Base-by-base conservation (phyloP, 148 eudicot genomes). In the Vaccinium myrtillus region DNA sequence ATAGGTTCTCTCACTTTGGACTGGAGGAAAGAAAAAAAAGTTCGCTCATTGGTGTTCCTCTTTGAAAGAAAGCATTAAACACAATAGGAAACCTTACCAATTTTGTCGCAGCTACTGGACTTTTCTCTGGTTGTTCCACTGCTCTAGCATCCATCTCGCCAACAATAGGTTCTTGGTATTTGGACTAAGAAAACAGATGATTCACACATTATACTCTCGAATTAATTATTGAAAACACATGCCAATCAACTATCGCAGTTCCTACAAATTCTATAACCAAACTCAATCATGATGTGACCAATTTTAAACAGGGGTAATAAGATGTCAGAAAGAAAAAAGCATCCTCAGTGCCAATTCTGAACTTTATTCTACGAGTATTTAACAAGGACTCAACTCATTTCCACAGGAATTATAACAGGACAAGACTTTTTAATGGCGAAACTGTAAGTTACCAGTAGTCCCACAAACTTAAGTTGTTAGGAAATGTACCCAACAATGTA, bases 61-160 rank as follows among this genome's bases (percentile, higher is more conserved):
- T 77, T 77, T 11, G 23, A 48, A 3, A 16, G 13, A 21, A 55
- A 55, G 30, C 46, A 56, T 30, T 6, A 25, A 67, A n/a, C 7
- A 61, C 5, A 46, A 54, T 25, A 55, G 55, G 15, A 65, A 81
- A 53, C 23, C 10, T 55, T 77, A 82, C 83, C 85, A 19, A 71
- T 27, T 77, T 18, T 43, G 82, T 61, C 15, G 70, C 25, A 75
- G 71, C 81, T 16, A 48, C 78, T 50, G 18, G 74, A 21, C 39
- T 15, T 74, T 75, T 75, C 56, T 53, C 83, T 25, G 9, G n/a
- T 39, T 4, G 43, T 69, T 77, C 85, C 58, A 32, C 23, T 51
- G 23, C 74, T 71, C 50, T 61, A 1, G 61, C 74, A 43, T 70
- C 79, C 30, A 36, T 54, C 55, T 56, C 51, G 30, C 56, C 80